Percentiles rank a stretch among this genome's conserved stretches.
phyloP scores from a whole-genome alignment of 2,329 filamentous ascomycete genomes.

The Diaporthe ilicicola region DNA sequence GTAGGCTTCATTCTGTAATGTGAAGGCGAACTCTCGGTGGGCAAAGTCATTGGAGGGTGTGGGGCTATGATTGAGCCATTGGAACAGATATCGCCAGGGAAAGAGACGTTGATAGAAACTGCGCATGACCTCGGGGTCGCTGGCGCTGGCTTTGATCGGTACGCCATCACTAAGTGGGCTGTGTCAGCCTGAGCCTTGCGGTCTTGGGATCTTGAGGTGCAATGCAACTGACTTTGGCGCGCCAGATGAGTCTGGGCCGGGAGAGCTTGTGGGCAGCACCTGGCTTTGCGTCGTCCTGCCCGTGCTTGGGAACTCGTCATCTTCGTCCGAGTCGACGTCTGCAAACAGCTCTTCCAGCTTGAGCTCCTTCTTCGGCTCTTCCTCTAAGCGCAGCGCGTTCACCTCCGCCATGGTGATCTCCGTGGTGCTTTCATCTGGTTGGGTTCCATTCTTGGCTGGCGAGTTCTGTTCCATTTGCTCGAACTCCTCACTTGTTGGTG shows the following conservation, averaged over 20 bases:
- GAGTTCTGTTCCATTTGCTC: conserved; percentile 39
- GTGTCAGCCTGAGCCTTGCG: conserved; percentile 37
- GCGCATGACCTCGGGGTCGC: conserved; percentile 84
- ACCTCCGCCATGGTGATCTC: conserved; percentile 54
- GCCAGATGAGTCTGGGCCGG: conserved; percentile 51
- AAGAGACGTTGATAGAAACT: conserved; percentile 97
- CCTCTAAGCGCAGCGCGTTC: conserved; percentile 37
- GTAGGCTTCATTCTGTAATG: conserved; percentile 90
- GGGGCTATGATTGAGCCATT: conserved; percentile 96
- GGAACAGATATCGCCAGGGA: conserved; percentile 92
- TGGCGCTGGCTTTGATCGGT: conserved; percentile 57
- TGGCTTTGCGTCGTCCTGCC: conserved; percentile 42
- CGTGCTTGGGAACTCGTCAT: conserved; percentile 68
- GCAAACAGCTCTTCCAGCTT: conserved; percentile 68
- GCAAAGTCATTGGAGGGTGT: conserved; percentile 87
- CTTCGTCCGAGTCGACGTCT: conserved; percentile 67
- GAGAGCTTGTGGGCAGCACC: conserved; percentile 52
- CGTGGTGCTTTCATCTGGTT: conserved; percentile 39
- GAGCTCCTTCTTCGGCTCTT: conserved; percentile 51
- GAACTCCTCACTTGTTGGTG: conserved; percentile 31
- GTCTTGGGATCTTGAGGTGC: neutral
- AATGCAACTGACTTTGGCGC: neutral
- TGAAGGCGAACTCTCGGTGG: conserved; percentile 96
- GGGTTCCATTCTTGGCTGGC: conserved; percentile 44
- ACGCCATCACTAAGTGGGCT: conserved; percentile 43